phyloP scores from a whole-genome alignment of 2,329 filamentous ascomycete genomes.

The Pyrenophora teres region DNA sequence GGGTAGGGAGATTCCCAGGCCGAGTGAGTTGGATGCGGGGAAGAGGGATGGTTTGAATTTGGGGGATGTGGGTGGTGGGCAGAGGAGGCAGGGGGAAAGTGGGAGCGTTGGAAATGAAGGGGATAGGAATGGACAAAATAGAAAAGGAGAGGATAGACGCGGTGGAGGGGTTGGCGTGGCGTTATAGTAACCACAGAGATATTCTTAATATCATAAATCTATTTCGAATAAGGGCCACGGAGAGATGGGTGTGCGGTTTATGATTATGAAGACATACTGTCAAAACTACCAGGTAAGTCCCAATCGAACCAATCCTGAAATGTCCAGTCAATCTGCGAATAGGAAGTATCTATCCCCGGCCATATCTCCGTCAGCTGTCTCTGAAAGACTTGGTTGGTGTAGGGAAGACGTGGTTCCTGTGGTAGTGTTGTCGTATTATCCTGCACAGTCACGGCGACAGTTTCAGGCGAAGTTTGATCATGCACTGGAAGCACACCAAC shows the following conservation, averaged over 20 bases:
- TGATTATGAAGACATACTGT: background rate
- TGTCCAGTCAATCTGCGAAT: slow-evolving; percentile 6
- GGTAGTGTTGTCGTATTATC: background rate
- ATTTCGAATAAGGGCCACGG: no score
- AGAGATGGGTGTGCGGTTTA: no score
- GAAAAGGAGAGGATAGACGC: no score
- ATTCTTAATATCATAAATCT: no score
- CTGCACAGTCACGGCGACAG: background rate
- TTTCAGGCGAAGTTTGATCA: background rate
- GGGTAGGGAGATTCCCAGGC: slow-evolving; percentile 5
- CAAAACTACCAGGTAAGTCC: background rate
- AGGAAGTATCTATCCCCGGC: slow-evolving; percentile 6
- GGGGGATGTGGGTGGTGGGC: background rate
- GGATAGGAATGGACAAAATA: no score
- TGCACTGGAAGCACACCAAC: background rate
- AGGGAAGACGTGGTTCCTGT: background rate
- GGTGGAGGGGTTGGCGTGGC: no score
- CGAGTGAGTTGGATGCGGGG: slow-evolving; percentile 10
- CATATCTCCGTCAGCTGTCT: slow-evolving; percentile 5
- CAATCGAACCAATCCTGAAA: slow-evolving; percentile 3
- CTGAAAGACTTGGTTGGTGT: slow-evolving; percentile 1
- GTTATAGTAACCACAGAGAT: no score
- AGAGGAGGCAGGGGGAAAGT: background rate
- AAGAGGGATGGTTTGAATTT: background rate
- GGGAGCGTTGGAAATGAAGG: no score